Evolutionary conservation across 164 flowering plant species (phyloP).

Genomic region (Vitis labrusca): DNA sequence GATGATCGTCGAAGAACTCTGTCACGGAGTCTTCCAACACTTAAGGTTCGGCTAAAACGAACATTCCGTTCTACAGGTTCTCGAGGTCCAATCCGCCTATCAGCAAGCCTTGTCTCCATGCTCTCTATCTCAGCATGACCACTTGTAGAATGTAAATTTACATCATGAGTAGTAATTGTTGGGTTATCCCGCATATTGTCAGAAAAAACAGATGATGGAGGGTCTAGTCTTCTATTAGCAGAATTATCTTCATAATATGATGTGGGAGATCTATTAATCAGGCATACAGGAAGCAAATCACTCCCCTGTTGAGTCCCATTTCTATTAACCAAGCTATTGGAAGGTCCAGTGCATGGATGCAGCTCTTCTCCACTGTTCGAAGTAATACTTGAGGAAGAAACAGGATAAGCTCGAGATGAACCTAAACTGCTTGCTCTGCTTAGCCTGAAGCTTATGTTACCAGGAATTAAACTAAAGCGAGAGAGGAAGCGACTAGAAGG

Average conservation of each 20-base stretch:
- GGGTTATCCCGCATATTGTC: constrained; percentile 27
- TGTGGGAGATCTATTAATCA: constrained; percentile 23
- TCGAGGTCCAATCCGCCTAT: constrained; percentile 52
- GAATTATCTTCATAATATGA: constrained; percentile 25
- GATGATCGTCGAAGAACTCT: constrained; percentile 88
- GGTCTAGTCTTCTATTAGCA: constrained; percentile 12
- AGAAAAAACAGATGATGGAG: constrained; percentile 20
- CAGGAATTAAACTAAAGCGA: constrained; percentile 66
- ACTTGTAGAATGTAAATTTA: constrained; percentile 31
- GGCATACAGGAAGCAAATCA: constrained; percentile 28
- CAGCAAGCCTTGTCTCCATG: constrained; percentile 37
- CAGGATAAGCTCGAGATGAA: constrained; percentile 56
- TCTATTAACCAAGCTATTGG: constrained; percentile 18
- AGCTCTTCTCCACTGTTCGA: constrained; percentile 43
- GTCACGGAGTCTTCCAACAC: constrained; percentile 97
- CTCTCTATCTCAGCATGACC: constrained; percentile 32
- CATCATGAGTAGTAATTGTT: constrained; percentile 24
- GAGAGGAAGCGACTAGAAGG: constrained; percentile 55
- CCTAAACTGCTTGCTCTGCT: constrained; percentile 70
- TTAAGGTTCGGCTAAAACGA: constrained; percentile 80
- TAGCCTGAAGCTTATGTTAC: constrained; percentile 68
- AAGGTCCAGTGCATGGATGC: constrained; percentile 18
- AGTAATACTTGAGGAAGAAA: constrained; percentile 45
- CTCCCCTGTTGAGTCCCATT: constrained; percentile 29
- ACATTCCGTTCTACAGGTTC: constrained; percentile 81